Conservation (phyloP, 805 yeast genomes). For the Saturnispora dispora region DNA sequence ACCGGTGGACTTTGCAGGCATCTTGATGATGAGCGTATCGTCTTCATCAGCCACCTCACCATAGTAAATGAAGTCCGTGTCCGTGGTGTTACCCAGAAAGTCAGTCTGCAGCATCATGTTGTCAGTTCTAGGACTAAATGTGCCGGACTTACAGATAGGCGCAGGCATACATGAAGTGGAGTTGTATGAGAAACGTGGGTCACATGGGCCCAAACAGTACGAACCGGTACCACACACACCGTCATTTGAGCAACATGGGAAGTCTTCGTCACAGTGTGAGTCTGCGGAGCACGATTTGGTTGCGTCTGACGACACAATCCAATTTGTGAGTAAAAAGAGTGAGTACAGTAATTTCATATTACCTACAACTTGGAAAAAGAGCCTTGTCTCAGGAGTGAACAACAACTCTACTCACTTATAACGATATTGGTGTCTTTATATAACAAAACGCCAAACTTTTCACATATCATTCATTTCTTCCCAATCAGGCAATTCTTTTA, state of each 20-base stretch:
- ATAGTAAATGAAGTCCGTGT: slow-evolving; percentile 59
- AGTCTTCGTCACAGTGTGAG: slow-evolving; percentile 43
- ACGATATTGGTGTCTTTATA: background rate
- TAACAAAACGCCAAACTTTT: background rate
- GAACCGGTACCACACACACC: slow-evolving; percentile 41
- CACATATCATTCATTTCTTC: background rate
- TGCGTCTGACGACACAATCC: background rate
- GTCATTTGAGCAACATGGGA: slow-evolving; percentile 78
- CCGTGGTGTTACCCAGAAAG: slow-evolving; percentile 59
- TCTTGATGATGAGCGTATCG: slow-evolving; percentile 54
- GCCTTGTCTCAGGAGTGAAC: background rate
- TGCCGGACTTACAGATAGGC: slow-evolving; percentile 57
- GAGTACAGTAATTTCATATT: background rate
- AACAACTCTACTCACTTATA: background rate
- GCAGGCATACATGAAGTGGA: slow-evolving; percentile 73
- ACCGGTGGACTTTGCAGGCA: slow-evolving; percentile 71
- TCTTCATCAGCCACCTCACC: slow-evolving; percentile 51
- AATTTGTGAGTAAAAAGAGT: background rate
- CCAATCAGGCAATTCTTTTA: background rate
- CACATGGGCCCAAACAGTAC: slow-evolving; percentile 82
- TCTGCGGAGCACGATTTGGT: slow-evolving; percentile 42
- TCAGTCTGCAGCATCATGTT: slow-evolving; percentile 18
- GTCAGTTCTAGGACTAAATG: slow-evolving; percentile 33
- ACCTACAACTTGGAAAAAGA: background rate
- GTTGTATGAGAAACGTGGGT: slow-evolving; percentile 59